phyloP scores from a whole-genome alignment of 2,329 filamentous ascomycete species.

The Apiospora arundinis region DNA sequence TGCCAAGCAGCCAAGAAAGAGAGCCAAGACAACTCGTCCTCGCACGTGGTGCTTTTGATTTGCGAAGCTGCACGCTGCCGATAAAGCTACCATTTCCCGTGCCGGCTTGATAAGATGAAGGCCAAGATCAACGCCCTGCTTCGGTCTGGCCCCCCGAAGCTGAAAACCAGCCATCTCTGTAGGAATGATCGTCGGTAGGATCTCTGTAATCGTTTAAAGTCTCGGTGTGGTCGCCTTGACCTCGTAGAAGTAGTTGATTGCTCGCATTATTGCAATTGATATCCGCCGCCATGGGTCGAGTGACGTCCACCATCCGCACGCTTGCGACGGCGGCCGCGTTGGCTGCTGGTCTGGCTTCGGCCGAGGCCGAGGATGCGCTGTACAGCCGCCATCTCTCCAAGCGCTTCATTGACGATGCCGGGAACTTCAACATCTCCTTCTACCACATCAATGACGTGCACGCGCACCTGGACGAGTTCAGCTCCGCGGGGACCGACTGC shows the following conservation, averaged over 20 bases:
- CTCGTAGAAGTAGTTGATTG: not conserved
- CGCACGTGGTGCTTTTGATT: slow-evolving; percentile 4
- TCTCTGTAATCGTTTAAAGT: not conserved
- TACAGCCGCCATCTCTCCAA: slow-evolving; percentile 56
- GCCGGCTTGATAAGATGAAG: not conserved
- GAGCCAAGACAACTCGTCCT: not conserved
- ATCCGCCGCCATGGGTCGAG: not conserved
- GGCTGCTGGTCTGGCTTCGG: slow-evolving; percentile 30
- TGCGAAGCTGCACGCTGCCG: not conserved
- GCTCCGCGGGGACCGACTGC: slow-evolving; percentile 67
- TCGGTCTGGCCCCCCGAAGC: not conserved
- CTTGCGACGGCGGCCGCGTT: slow-evolving; percentile 26
- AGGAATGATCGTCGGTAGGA: not conserved
- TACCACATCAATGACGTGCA: slow-evolving; percentile 76
- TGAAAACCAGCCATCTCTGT: not conserved
- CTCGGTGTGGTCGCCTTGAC: not conserved
- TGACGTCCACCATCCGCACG: slow-evolving; percentile 24
- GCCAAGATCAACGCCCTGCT: not conserved
- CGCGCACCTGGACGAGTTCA: slow-evolving; percentile 69
- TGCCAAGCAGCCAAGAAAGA: slow-evolving; percentile 2
- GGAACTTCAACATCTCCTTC: slow-evolving; percentile 66
- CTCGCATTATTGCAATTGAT: slow-evolving; percentile 28
- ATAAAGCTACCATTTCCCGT: not conserved
- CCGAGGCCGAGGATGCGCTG: slow-evolving; percentile 55
- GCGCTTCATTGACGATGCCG: slow-evolving; percentile 54